A percentile compares a stretch with the other conserved stretches of the same genome.
phyloP scores from a whole-genome alignment of 2,329 filamentous ascomycete genomes.

The Cladobotryum mycophilum region DNA sequence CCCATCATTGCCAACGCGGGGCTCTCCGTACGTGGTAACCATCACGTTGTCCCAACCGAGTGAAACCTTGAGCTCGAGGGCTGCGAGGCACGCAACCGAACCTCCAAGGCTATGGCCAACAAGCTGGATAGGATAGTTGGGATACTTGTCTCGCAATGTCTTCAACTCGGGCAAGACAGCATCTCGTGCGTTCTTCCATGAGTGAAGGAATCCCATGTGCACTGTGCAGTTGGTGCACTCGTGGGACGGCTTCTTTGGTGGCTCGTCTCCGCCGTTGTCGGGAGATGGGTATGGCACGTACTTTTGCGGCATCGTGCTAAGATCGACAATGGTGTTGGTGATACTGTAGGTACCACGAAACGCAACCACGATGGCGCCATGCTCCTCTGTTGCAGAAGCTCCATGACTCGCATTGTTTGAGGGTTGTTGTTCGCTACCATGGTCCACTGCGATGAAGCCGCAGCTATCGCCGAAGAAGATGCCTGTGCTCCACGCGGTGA shows the following conservation, averaged over 20 bases:
- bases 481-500: slow-evolving; percentile 87
- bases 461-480: slow-evolving; percentile 82
- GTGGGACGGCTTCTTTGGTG: slow-evolving; percentile 34
- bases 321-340: slow-evolving; percentile 82
- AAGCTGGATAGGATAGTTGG: slow-evolving; percentile 66
- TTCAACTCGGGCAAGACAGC: slow-evolving; percentile 63
- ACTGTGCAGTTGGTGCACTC: slow-evolving; percentile 84
- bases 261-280: slow-evolving; percentile 32
- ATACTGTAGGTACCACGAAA: slow-evolving; percentile 95
- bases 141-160: slow-evolving; percentile 53
- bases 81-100: slow-evolving; percentile 82
- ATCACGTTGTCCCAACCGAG: slow-evolving; percentile 67
- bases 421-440: slow-evolving; percentile 31
- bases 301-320: slow-evolving; percentile 82
- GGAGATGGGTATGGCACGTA: slow-evolving; percentile 79
- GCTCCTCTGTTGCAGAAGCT: slow-evolving; percentile 5
- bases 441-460: slow-evolving; percentile 88
- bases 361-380: slow-evolving; percentile 63
- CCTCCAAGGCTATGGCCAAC: slow-evolving; percentile 91
- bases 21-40: slow-evolving; percentile 92
- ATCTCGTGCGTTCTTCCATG: slow-evolving; percentile 71
- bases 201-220: slow-evolving; percentile 80
- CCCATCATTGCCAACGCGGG: slow-evolving; percentile 55
- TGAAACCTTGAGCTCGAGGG: slow-evolving; percentile 66
- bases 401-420: not conserved